Percentiles rank a stretch among this genome's conserved stretches.
These are phyloP conservation scores for Babesia caballi DNA, from an alignment of 169 alveolate species.

Conservation along the genomic window DNA sequence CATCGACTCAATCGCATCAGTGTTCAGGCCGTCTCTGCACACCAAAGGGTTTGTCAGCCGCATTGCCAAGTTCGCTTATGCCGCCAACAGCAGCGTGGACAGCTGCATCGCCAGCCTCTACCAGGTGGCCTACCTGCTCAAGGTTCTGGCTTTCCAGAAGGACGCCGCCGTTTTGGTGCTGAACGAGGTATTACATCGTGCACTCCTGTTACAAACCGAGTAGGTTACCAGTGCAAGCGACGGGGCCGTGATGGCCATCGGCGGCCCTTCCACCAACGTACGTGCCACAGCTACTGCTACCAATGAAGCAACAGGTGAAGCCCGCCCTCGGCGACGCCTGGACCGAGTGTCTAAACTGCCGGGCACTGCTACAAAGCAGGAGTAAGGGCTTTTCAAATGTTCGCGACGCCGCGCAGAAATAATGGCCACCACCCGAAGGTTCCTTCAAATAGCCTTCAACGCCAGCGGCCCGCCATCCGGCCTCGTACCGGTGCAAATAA, in stretches of 20 bases:
- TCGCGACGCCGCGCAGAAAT: neutral
- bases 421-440: neutral
- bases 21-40: conserved; percentile 10
- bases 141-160: conserved; percentile 40
- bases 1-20: conserved; percentile 51
- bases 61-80: neutral
- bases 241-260: neutral
- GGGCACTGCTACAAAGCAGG: neutral
- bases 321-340: conserved; percentile 61
- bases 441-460: conserved; percentile 40
- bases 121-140: conserved; percentile 27
- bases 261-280: neutral
- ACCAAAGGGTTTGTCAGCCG: conserved; percentile 14
- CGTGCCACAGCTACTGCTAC: neutral
- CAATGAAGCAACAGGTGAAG: conserved; percentile 1
- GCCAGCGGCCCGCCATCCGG: conserved; percentile 33
- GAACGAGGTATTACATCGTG: conserved; percentile 27
- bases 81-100: neutral
- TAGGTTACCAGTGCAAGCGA: neutral
- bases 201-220: neutral
- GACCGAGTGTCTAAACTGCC: conserved; percentile 39
- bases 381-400: neutral
- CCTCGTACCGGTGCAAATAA: conserved; percentile 26
- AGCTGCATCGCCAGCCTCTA: neutral
- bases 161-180: conserved; percentile 20